phyloP scores from a whole-genome alignment of 441 rosid genomes.

The Gossypium schwendimanii region DNA sequence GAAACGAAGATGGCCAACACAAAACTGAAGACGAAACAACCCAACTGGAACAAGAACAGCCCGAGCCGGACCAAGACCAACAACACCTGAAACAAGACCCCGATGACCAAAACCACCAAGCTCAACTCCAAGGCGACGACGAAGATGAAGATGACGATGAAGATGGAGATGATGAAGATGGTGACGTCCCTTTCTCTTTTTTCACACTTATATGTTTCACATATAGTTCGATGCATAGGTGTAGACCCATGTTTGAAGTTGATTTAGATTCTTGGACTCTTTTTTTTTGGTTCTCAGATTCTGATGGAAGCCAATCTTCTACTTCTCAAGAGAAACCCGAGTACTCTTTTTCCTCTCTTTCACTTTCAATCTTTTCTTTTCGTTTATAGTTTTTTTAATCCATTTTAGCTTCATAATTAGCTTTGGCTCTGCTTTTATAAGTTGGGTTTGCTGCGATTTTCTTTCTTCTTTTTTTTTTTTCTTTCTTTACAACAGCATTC shows the following conservation, averaged over 20 bases:
- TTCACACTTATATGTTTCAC: conserved; percentile 10
- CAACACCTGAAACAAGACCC: conserved; percentile 12
- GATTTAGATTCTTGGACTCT: conserved; percentile 17
- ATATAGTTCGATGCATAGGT: conserved; percentile 8
- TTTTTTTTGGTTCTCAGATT: conserved; percentile 35
- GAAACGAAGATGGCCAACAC: conserved; percentile 11
- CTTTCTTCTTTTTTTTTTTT: not conserved
- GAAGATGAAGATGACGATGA: conserved; percentile 21
- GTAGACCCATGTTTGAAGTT: conserved; percentile 20
- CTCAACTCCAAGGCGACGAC: conserved; percentile 12
- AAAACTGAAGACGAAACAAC: conserved; percentile 12
- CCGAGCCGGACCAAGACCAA: conserved; percentile 12
- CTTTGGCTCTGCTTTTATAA: conserved; percentile 10
- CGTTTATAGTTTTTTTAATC: not conserved
- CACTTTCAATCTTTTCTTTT: conserved; percentile 4
- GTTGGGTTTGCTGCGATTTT: conserved; percentile 11
- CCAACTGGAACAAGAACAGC: conserved; percentile 14
- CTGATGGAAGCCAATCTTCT: conserved; percentile 47
- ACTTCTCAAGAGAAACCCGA: conserved; percentile 58
- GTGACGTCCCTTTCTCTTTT: conserved; percentile 15
- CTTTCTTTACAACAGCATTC: not conserved
- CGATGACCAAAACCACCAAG: conserved; percentile 23
- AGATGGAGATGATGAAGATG: conserved; percentile 23
- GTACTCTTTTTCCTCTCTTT: conserved; percentile 27
- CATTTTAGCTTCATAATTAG: conserved; percentile 6